Percentiles rank a stretch among this genome's conserved stretches.
Evolutionary conservation across 169 alveolate species (phyloP).

Genomic region (Plasmodium billcollinsi): DNA sequence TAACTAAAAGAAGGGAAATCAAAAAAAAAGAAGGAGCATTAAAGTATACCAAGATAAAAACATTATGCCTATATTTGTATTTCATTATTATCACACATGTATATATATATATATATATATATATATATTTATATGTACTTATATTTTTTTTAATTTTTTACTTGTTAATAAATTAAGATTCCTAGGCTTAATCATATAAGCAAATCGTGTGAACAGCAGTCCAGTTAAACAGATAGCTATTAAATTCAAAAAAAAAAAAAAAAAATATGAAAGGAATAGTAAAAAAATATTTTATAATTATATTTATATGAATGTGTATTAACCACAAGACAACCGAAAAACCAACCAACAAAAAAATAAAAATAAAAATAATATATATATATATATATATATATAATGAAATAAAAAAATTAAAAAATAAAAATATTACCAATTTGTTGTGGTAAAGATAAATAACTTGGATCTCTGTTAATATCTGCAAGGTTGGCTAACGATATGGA

Average conservation of each 20-base stretch:
- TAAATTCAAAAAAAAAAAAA: neutral
- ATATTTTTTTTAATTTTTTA: constrained; percentile 9
- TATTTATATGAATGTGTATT: too few species aligned
- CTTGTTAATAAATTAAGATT: constrained; percentile 53
- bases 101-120: neutral
- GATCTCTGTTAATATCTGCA: constrained; percentile 90
- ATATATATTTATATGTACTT: neutral
- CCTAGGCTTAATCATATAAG: constrained; percentile 59
- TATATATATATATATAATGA: too few species aligned
- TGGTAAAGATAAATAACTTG: constrained; percentile 90
- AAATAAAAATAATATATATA: neutral
- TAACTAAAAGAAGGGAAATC: constrained; percentile 19
- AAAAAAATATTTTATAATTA: too few species aligned
- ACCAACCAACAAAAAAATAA: neutral
- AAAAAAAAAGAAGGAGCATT: neutral
- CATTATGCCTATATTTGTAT: neutral
- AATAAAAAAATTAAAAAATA: too few species aligned
- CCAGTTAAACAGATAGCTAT: constrained; percentile 68
- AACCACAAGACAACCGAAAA: too few species aligned
- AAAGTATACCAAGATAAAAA: neutral
- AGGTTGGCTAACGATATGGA: constrained; percentile 93
- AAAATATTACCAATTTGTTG: constrained; percentile 89
- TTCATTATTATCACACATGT: neutral
- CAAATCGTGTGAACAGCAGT: constrained; percentile 47
- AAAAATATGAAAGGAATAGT: too few species aligned